Conservation (phyloP, 2,329 filamentous ascomycete genomes). For the Ampelomyces quisqualis region DNA sequence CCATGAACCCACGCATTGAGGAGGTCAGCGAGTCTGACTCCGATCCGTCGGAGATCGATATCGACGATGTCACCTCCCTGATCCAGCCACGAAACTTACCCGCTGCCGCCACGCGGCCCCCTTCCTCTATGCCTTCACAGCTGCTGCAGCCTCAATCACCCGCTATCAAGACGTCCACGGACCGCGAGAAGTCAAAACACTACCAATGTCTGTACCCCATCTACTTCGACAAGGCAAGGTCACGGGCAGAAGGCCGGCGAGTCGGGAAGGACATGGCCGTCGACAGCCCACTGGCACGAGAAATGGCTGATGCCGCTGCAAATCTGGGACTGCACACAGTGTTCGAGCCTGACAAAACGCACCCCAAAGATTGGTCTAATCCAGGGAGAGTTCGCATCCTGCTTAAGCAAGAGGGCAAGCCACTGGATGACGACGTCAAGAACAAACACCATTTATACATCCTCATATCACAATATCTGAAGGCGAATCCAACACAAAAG, state of each 20-base stretch:
- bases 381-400: slow-evolving; percentile 83
- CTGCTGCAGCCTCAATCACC: slow-evolving; percentile 41
- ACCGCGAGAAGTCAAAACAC: slow-evolving; percentile 63
- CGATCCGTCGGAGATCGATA: slow-evolving; percentile 68
- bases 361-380: slow-evolving; percentile 98
- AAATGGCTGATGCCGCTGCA: slow-evolving; percentile 77
- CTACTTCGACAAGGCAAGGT: slow-evolving; percentile 82
- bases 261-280: slow-evolving; percentile 74
- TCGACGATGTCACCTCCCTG: slow-evolving; percentile 74
- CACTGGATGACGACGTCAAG: slow-evolving; percentile 56
- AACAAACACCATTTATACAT: slow-evolving; percentile 88
- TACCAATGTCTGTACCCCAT: slow-evolving; percentile 92
- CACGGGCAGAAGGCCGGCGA: slow-evolving; percentile 76
- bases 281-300: slow-evolving; percentile 79
- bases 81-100: slow-evolving; percentile 44
- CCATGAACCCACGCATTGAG: slow-evolving; percentile 74
- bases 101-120: slow-evolving; percentile 17
- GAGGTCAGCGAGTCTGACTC: slow-evolving; percentile 82
- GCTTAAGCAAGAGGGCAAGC: slow-evolving; percentile 63
- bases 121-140: slow-evolving; percentile 27
- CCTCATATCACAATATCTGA: slow-evolving; percentile 74
- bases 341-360: slow-evolving; percentile 86
- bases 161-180: slow-evolving; percentile 44
- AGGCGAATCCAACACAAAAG: slow-evolving; percentile 74
- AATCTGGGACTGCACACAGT: slow-evolving; percentile 68